phyloP scores from a whole-genome alignment of 176 grass and related monocot species.

The Bolboschoenus planiculmis region DNA sequence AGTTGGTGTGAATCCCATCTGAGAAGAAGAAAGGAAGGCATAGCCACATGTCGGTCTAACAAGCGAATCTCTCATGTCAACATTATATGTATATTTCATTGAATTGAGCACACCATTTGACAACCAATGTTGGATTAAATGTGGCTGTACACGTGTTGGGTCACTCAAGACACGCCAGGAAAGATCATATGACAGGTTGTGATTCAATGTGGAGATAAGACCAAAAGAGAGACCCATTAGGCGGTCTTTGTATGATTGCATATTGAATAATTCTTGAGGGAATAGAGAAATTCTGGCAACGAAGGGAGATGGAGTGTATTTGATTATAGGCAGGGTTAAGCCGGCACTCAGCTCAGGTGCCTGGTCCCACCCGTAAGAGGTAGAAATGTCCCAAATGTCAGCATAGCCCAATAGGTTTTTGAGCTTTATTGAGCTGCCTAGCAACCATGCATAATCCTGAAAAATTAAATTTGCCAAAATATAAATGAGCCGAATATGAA shows the following conservation, averaged over 20 bases:
- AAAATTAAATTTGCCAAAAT: background rate
- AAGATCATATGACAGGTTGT: slow-evolving; percentile 61
- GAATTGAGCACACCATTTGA: slow-evolving; percentile 66
- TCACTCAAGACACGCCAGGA: slow-evolving; percentile 54
- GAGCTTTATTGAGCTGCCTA: slow-evolving; percentile 48
- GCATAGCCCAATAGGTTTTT: slow-evolving; percentile 66
- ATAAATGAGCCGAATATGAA: background rate
- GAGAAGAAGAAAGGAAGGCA: slow-evolving; percentile 59
- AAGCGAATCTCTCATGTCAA: slow-evolving; percentile 66
- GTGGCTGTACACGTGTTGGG: slow-evolving; percentile 43
- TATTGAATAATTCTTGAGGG: slow-evolving; percentile 55
- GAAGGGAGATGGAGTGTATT: slow-evolving; percentile 44
- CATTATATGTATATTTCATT: slow-evolving; percentile 59
- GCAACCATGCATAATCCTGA: slow-evolving; percentile 45
- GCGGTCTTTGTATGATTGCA: slow-evolving; percentile 67
- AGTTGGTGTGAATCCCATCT: slow-evolving; percentile 55
- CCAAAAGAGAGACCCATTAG: slow-evolving; percentile 51
- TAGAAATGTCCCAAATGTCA: slow-evolving; percentile 69
- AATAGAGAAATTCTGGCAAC: slow-evolving; percentile 38
- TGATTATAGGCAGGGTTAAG: slow-evolving; percentile 50
- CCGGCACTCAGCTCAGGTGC: slow-evolving; percentile 40
- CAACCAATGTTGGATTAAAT: slow-evolving; percentile 58
- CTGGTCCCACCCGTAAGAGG: slow-evolving; percentile 50
- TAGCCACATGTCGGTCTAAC: slow-evolving; percentile 66
- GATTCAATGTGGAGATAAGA: slow-evolving; percentile 50